A percentile compares a stretch with the other conserved stretches of the same genome.
phyloP scores from a whole-genome alignment of 139 green algal genomes.

The Nannochloris sp. region DNA sequence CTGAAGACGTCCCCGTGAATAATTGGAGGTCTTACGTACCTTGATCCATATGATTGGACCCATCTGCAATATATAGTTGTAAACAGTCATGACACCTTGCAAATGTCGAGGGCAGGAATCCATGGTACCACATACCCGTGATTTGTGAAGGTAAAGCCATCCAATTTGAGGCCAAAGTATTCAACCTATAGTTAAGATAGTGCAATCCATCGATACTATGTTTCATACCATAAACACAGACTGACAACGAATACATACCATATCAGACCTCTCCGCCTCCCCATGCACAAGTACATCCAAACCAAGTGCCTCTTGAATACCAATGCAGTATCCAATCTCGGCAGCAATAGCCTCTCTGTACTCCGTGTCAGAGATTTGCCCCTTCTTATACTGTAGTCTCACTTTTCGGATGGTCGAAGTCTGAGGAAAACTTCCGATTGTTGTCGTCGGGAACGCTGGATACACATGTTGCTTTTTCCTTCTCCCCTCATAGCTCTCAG shows the following conservation, averaged over 20 bases:
- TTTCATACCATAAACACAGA: too few relatives aligned
- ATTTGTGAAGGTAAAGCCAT: slow-evolving; percentile 64
- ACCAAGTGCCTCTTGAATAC: slow-evolving; percentile 51
- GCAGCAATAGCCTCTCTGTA: slow-evolving; percentile 57
- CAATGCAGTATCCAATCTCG: slow-evolving; percentile 46
- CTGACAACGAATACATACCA: slow-evolving; percentile 26
- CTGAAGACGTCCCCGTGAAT: slow-evolving; percentile 65
- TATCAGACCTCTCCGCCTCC: slow-evolving; percentile 73
- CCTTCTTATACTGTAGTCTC: slow-evolving; percentile 50
- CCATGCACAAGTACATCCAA: slow-evolving; percentile 89
- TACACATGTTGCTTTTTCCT: slow-evolving; percentile 47
- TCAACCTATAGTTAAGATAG: slow-evolving; percentile 21
- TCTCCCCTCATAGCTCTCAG: slow-evolving; percentile 40
- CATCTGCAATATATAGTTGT: slow-evolving; percentile 37
- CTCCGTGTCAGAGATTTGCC: slow-evolving; percentile 36
- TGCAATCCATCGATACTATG: too few relatives aligned
- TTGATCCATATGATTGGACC: slow-evolving; percentile 74
- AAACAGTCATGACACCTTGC: too few relatives aligned
- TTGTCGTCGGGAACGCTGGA: slow-evolving; percentile 70
- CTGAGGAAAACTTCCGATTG: slow-evolving; percentile 87
- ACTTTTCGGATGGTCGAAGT: slow-evolving; percentile 54
- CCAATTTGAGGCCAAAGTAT: slow-evolving; percentile 79
- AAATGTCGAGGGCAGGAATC: not conserved
- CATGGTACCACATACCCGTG: not conserved
- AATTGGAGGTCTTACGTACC: slow-evolving; percentile 80